Base-by-base conservation (phyloP, 2,329 filamentous ascomycete species). In the Capronia americana region DNA sequence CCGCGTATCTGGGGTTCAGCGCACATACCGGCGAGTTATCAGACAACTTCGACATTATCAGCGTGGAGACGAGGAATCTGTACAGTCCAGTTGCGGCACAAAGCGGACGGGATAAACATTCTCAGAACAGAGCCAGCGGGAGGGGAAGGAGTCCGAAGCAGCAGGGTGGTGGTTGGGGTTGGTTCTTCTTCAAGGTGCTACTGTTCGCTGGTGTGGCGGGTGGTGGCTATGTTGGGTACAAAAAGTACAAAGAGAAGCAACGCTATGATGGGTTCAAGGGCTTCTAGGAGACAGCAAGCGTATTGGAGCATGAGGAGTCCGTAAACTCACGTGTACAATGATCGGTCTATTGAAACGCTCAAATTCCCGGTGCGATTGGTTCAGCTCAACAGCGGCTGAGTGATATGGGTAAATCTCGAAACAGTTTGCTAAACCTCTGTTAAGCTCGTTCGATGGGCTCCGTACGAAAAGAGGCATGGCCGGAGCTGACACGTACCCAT, bases 1-100 rank as follows among this genome's bases (percentile, higher is more conserved):
- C 88, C 61, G 82, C 86, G 30, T 90, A 89, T 77, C 79, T 90
- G 5, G 87, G 87, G 69, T 87, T 90, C 80, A 85, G 79, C 26
- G 81, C 80, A 4, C 94, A 98, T 83, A 98, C 95, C 17, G 95
- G 95, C 75, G 94, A 99, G 83, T 87, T 99, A 71, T 92, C 89
- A 79, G 95, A 99, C 82, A 97, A 97, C 84, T 94, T 97, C 84
- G 95, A 99, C 81, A 96, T 99, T 79, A 88, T 98, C 77, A 90
- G 88, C 58, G 86, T 99, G 74, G 84, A 88, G 70, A 90, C 94
- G 64, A 91, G 90, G 83, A 99, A 97, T 79, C 83, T 99, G 69
- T 98, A 98, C 82, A 88, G 86, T 73, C 87, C 67, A 55, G 72
- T 63, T 69, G 74, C 54, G 71, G 75, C 67, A 69, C 74, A 60